A percentile compares a stretch with the other conserved stretches of the same genome.
phyloP scores from a whole-genome alignment of 495 filamentous ascomycete genomes.

The Sporormia fimetaria region DNA sequence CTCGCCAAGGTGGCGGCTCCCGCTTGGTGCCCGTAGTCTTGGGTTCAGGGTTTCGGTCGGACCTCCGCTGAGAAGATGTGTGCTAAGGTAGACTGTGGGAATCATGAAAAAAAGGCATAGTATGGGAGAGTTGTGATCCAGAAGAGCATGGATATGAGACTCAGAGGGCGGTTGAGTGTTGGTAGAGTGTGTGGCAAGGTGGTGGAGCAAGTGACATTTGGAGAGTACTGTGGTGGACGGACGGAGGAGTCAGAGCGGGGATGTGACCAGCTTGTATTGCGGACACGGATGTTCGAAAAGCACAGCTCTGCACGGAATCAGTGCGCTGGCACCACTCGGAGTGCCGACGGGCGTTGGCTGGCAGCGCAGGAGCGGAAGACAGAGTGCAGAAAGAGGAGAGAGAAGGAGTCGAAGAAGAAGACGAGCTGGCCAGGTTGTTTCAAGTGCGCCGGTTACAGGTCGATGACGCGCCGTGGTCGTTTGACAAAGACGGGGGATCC shows the following conservation, averaged over 20 bases:
- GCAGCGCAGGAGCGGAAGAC: no score
- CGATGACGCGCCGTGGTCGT: no score
- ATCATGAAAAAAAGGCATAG: slow-evolving; percentile 53
- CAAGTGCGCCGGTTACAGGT: no score
- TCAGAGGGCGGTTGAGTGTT: neutral
- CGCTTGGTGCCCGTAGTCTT: neutral
- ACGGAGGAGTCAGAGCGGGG: slow-evolving; percentile 5
- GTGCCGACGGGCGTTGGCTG: neutral
- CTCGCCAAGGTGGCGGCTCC: neutral
- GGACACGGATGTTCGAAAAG: slow-evolving; percentile 19
- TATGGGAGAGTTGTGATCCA: slow-evolving; percentile 9
- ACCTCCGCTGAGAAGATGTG: slow-evolving; percentile 20
- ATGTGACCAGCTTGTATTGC: neutral
- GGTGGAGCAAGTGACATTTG: neutral
- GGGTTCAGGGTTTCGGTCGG: neutral
- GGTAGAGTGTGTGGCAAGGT: slow-evolving; percentile 4
- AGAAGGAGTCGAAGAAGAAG: no score
- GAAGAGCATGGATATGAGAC: slow-evolving; percentile 12
- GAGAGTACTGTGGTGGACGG: slow-evolving; percentile 5
- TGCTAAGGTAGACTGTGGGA: slow-evolving; percentile 10
- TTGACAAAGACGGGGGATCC: no score
- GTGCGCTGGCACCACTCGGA: slow-evolving; percentile 22
- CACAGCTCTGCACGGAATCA: slow-evolving; percentile 5
- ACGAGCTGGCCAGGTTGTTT: no score
- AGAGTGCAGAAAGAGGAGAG: no score